Evolutionary conservation across 2,329 filamentous ascomycete genomes (phyloP).

Genomic region (Neocucurbitaria cava): DNA sequence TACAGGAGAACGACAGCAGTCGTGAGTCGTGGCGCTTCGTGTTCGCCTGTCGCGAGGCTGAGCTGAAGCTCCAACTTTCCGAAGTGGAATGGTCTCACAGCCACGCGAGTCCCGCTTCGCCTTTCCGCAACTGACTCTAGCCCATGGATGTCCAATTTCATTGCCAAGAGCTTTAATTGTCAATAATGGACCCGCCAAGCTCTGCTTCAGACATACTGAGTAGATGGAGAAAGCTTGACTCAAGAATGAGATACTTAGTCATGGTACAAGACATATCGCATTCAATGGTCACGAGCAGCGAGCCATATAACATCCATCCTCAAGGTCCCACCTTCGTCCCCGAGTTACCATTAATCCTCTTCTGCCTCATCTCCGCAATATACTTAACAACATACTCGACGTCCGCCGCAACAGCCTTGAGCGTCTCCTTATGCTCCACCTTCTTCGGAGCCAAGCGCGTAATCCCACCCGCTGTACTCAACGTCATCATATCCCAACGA

Average conservation of each 20-base stretch:
- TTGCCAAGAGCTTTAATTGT: not conserved
- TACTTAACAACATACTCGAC: constrained; percentile 18
- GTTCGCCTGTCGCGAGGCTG: constrained; percentile 32
- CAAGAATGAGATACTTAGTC: not conserved
- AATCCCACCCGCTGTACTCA: constrained; percentile 70
- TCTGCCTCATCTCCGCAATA: constrained; percentile 17
- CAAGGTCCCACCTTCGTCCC: not conserved
- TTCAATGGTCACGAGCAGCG: no score
- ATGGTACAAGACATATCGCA: no score
- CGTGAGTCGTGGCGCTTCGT: constrained; percentile 16
- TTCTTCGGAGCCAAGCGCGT: constrained; percentile 2
- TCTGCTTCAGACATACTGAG: not conserved
- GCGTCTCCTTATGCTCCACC: not conserved
- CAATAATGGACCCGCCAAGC: not conserved
- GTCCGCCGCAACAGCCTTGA: not conserved
- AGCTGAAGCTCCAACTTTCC: constrained; percentile 27
- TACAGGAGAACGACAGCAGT: constrained; percentile 23
- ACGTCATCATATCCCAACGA: constrained; percentile 81
- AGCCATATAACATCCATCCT: no score
- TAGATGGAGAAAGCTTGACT: not conserved
- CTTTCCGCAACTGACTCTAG: constrained; percentile 8
- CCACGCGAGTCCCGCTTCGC: constrained; percentile 23
- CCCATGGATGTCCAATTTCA: not conserved
- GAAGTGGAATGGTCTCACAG: constrained; percentile 25
- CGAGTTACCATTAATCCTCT: not conserved